A percentile compares a stretch with the other conserved stretches of the same genome.
Conservation (phyloP, 1,284 basidiomycete genomes). For the Vanrija sp. region DNA sequence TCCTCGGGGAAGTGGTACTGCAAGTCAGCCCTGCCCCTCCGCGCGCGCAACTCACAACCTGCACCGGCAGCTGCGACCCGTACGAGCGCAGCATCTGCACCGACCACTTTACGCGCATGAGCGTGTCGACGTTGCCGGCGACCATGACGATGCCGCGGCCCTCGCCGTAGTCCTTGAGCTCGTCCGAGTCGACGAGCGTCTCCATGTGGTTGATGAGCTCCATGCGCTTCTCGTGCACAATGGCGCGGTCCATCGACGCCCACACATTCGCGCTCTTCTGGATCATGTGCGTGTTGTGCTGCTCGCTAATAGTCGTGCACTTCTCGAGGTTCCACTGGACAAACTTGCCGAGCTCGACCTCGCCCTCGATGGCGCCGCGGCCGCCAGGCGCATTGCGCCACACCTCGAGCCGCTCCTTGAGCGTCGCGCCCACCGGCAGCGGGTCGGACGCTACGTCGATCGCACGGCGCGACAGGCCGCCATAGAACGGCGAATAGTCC, state of each 20-base stretch:
- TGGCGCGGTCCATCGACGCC: slow-evolving; percentile 41
- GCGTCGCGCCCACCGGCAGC: slow-evolving; percentile 43
- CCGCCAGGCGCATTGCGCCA: slow-evolving; percentile 50
- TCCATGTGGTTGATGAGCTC: slow-evolving; percentile 44
- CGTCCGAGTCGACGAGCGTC: slow-evolving; percentile 20
- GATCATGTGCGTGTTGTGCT: slow-evolving; percentile 48
- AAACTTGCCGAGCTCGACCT: slow-evolving; percentile 46
- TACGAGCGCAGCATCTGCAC: slow-evolving; percentile 47
- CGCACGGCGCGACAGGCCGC: slow-evolving; percentile 12
- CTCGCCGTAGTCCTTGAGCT: slow-evolving; percentile 23
- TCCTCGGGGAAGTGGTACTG: slow-evolving; percentile 51
- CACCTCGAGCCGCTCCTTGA: slow-evolving; percentile 45
- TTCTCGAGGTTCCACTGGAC: slow-evolving; percentile 47
- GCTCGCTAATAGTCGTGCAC: slow-evolving; percentile 38
- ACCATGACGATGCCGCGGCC: slow-evolving; percentile 52
- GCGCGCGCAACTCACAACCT: slow-evolving; percentile 44
- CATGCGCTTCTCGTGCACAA: slow-evolving; percentile 38
- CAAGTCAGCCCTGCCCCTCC: slow-evolving; percentile 6
- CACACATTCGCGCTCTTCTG: slow-evolving; percentile 42
- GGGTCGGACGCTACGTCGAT: slow-evolving; percentile 47
- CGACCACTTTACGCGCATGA: slow-evolving; percentile 48
- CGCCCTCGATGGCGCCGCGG: slow-evolving; percentile 35
- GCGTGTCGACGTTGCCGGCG: slow-evolving; percentile 54
- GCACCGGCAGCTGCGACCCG: slow-evolving; percentile 45
- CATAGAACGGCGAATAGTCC: slow-evolving; percentile 15